Conservation (phyloP, 2,329 filamentous ascomycete species). For the Epicoccum nigrum region DNA sequence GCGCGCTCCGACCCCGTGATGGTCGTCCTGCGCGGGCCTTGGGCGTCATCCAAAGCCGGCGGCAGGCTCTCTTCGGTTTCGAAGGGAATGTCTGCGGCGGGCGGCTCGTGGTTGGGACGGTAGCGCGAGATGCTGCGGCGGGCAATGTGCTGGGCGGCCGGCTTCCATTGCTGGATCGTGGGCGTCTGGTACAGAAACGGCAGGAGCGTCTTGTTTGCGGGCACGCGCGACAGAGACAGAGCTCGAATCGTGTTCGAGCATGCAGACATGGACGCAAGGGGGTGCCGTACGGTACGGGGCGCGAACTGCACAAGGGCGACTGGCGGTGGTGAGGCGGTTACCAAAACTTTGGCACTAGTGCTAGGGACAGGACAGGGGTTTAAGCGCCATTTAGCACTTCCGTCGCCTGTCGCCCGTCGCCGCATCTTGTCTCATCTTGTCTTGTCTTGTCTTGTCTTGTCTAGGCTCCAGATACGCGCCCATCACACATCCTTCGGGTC, state of each 20-base stretch:
- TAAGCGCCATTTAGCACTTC: too few species aligned
- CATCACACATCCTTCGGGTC: too few species aligned
- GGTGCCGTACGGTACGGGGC: background rate
- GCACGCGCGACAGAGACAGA: slow-evolving; percentile 38
- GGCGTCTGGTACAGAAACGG: slow-evolving; percentile 77
- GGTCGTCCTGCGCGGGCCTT: slow-evolving; percentile 35
- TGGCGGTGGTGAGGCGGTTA: slow-evolving; percentile 1
- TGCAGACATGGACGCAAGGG: slow-evolving; percentile 36
- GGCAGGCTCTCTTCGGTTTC: slow-evolving; percentile 49
- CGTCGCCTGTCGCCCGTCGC: too few species aligned
- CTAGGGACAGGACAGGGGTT: slow-evolving; percentile 12
- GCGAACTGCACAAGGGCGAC: slow-evolving; percentile 1
- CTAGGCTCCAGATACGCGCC: too few species aligned
- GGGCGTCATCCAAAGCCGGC: slow-evolving; percentile 23
- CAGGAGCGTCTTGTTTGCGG: slow-evolving; percentile 54
- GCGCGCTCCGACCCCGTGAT: slow-evolving; percentile 45
- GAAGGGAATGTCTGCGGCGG: slow-evolving; percentile 51
- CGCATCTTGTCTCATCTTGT: too few species aligned
- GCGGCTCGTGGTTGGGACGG: slow-evolving; percentile 53
- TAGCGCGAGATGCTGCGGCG: slow-evolving; percentile 32
- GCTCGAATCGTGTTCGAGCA: slow-evolving; percentile 39
- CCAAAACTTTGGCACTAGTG: slow-evolving; percentile 10
- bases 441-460: too few species aligned
- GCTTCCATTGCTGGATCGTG: slow-evolving; percentile 58
- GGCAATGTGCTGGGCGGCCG: slow-evolving; percentile 23